Conservation (phyloP, 1,139 yeast genomes). For the Kluyveromyces sp. region DNA sequence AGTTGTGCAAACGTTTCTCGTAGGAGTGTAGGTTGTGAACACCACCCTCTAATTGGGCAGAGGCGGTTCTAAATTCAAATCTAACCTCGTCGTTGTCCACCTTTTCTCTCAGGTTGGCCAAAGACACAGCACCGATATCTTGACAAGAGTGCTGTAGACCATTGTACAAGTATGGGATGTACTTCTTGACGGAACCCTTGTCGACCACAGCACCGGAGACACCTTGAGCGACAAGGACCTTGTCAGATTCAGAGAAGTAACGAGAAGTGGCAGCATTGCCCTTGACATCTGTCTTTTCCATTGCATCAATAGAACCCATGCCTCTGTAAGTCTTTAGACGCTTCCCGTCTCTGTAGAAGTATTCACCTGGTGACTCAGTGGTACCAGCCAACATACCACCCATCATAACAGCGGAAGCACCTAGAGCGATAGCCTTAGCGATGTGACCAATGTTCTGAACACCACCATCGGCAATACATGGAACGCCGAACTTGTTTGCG, state of each 20-base stretch:
- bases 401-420: constrained; percentile 99
- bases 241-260: constrained; percentile 92
- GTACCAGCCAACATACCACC: constrained; percentile 99
- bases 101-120: constrained; percentile 53
- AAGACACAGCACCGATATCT: constrained; percentile 83
- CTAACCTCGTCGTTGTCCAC: constrained; percentile 70
- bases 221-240: constrained; percentile 98
- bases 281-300: constrained; percentile 83
- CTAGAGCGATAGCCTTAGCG: constrained; percentile 91
- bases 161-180: constrained; percentile 85
- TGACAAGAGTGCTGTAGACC: constrained; percentile 99
- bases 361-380: constrained; percentile 96
- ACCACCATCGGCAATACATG: constrained; percentile 99
- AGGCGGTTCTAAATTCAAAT: constrained; percentile 96
- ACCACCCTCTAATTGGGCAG: constrained; percentile 99
- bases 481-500: constrained; percentile 31
- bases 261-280: constrained; percentile 98
- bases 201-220: constrained; percentile 96
- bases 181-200: constrained; percentile 91
- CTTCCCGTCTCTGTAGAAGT: constrained; percentile 96
- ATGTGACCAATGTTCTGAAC: constrained; percentile 97
- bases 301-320: constrained; percentile 99
- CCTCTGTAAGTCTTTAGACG: constrained; percentile 97
- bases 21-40: constrained; percentile 93
- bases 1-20: constrained; percentile 94